Conservation (phyloP, 2,329 filamentous ascomycete species). For the Stylonectria norvegica region DNA sequence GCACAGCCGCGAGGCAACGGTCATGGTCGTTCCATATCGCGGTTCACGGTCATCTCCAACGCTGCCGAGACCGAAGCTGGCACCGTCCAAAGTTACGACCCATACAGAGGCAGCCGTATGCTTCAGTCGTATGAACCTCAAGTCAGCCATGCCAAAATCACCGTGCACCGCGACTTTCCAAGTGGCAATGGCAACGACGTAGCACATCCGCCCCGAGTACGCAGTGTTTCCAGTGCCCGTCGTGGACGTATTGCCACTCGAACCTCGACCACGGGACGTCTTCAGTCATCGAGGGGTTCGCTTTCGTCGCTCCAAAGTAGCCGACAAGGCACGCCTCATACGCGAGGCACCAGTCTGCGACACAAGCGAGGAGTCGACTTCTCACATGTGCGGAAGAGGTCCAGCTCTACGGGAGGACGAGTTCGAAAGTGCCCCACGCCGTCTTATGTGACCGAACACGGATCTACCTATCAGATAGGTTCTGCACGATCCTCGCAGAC, state of each 20-base stretch:
- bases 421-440: slow-evolving; percentile 17
- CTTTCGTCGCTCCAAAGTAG: slow-evolving; percentile 50
- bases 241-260: slow-evolving; percentile 30
- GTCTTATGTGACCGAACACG: slow-evolving; percentile 19
- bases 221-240: slow-evolving; percentile 35
- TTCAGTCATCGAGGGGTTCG: slow-evolving; percentile 39
- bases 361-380: slow-evolving; percentile 56
- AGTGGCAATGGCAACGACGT: slow-evolving; percentile 21
- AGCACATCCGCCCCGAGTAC: slow-evolving; percentile 30
- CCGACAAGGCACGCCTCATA: slow-evolving; percentile 38
- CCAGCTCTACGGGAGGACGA: slow-evolving; percentile 28
- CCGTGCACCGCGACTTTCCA: slow-evolving; percentile 57
- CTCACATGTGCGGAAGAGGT: slow-evolving; percentile 44
- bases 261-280: slow-evolving; percentile 27
- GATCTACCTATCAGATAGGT: slow-evolving; percentile 17
- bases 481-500: slow-evolving; percentile 26
- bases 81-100: slow-evolving; percentile 71
- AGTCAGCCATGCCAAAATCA: slow-evolving; percentile 62
- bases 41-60: slow-evolving; percentile 64
- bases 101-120: slow-evolving; percentile 67
- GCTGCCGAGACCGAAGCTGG: slow-evolving; percentile 49
- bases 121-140: slow-evolving; percentile 42
- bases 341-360: slow-evolving; percentile 36
- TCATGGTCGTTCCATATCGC: slow-evolving; percentile 53
- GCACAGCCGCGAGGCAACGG: slow-evolving; percentile 43